phyloP scores from a whole-genome alignment of 2,329 filamentous ascomycete species.

The Penicillium digitatum region DNA sequence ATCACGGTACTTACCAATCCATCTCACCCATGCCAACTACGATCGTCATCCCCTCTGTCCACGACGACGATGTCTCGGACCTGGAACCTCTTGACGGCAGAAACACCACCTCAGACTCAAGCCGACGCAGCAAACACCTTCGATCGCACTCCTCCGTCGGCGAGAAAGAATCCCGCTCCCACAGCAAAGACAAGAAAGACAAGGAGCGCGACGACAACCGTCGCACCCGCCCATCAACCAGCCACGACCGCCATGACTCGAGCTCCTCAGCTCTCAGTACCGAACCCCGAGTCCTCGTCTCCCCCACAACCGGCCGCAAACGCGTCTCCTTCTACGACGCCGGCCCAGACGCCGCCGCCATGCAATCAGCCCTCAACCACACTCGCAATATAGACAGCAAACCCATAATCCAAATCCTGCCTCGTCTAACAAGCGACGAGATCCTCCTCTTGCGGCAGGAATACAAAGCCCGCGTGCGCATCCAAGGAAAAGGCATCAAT shows the following conservation, averaged over 20 bases:
- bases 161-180: constrained; percentile 13
- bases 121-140: constrained; percentile 24
- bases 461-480: constrained; percentile 84
- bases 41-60: constrained; percentile 55
- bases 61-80: constrained; percentile 53
- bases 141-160: constrained; percentile 24
- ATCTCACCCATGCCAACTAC: constrained; percentile 93
- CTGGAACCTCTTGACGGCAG: constrained; percentile 43
- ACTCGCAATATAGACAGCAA: constrained; percentile 64
- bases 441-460: constrained; percentile 79
- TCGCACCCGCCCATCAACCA: constrained; percentile 22
- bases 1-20: constrained; percentile 89
- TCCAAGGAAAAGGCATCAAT: constrained; percentile 48
- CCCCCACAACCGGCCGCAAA: constrained; percentile 50
- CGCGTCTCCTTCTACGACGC: constrained; percentile 80
- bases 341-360: constrained; percentile 68
- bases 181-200: constrained; percentile 29
- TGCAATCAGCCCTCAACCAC: constrained; percentile 70
- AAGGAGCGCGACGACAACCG: constrained; percentile 30
- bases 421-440: constrained; percentile 79
- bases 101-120: constrained; percentile 25
- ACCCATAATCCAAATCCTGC: constrained; percentile 76
- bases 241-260: constrained; percentile 28
- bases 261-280: constrained; percentile 31
- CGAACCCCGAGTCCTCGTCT: constrained; percentile 40